Conservation (phyloP, 2,329 filamentous ascomycete species). For the Fusarium ambrosium region DNA sequence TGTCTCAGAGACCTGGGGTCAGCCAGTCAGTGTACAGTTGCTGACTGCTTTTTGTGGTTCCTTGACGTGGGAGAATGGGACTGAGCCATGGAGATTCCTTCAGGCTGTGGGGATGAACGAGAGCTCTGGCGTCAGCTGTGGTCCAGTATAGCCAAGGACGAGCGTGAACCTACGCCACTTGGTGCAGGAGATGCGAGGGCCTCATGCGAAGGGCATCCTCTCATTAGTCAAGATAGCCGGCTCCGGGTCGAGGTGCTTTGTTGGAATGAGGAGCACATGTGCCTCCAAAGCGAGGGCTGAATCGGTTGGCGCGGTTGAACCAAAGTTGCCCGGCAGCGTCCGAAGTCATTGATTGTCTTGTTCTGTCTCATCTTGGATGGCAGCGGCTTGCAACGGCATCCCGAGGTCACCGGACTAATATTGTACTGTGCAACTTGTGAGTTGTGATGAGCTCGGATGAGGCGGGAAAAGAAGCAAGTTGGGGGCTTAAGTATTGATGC, state of each 20-base stretch:
- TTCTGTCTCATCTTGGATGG: constrained; percentile 21
- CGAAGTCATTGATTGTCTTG: neutral
- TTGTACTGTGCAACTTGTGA: constrained; percentile 34
- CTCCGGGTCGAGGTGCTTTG: neutral
- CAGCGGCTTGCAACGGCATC: constrained; percentile 32
- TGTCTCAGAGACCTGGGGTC: constrained; percentile 7
- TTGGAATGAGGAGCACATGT: neutral
- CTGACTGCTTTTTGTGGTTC: constrained; percentile 14
- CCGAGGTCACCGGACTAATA: constrained; percentile 14
- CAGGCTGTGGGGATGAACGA: constrained; percentile 22
- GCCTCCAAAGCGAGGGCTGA: neutral
- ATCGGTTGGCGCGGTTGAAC: constrained; percentile 8
- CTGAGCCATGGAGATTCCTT: constrained; percentile 2
- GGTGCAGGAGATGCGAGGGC: constrained; percentile 4
- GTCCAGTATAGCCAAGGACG: constrained; percentile 11
- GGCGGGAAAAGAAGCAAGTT: constrained; percentile 16
- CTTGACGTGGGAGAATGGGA: constrained; percentile 17
- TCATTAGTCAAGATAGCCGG: constrained; percentile 1
- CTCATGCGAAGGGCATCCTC: constrained; percentile 4
- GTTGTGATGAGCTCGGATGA: constrained; percentile 9
- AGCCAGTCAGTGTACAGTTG: constrained; percentile 28
- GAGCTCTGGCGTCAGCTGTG: constrained; percentile 17
- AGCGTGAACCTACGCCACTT: constrained; percentile 21
- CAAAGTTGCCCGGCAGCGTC: neutral
- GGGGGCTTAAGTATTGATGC: neutral